phyloP scores from a whole-genome alignment of 2,329 filamentous ascomycete genomes.

The Cordyceps cicadae region DNA sequence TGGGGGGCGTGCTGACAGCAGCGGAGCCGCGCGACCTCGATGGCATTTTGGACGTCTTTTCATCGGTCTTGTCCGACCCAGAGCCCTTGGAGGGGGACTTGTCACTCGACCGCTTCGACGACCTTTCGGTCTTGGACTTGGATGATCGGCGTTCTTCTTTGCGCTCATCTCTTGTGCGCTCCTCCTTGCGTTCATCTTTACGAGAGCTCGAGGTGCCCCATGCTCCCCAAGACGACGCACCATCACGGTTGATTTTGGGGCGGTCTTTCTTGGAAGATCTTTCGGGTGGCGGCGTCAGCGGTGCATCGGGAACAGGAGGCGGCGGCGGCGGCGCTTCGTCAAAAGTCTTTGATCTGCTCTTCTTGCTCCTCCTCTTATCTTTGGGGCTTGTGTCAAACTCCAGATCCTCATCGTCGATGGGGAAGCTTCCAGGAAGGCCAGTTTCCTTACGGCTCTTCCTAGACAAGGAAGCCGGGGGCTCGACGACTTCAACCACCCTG shows the following conservation, averaged over 20 bases:
- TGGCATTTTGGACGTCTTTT: constrained; percentile 53
- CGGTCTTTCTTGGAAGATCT: constrained; percentile 66
- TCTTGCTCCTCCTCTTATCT: constrained; percentile 34
- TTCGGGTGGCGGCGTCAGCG: constrained; percentile 44
- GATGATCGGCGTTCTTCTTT: constrained; percentile 47
- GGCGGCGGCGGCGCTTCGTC: constrained; percentile 20
- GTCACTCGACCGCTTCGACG: constrained; percentile 44
- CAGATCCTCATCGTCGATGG: constrained; percentile 39
- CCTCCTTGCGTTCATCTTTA: constrained; percentile 22
- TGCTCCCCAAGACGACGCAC: constrained; percentile 63
- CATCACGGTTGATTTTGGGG: constrained; percentile 64
- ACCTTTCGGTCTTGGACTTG: constrained; percentile 59
- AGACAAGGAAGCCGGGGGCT: constrained; percentile 20
- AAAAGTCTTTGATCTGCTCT: constrained; percentile 32
- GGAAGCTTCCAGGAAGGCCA: constrained; percentile 50
- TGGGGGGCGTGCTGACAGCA: constrained; percentile 59
- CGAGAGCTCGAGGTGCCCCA: constrained; percentile 50
- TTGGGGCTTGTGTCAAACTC: constrained; percentile 23
- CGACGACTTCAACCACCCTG: constrained; percentile 24
- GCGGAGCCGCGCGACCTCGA: constrained; percentile 56
- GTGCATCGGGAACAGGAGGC: constrained; percentile 38
- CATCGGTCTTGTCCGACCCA: constrained; percentile 55
- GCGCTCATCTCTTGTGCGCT: constrained; percentile 10
- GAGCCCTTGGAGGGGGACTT: constrained; percentile 60
- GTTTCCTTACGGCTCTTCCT: constrained; percentile 25